Evolutionary conservation across 1,284 basidiomycete genomes (phyloP), one percentile per base, ranked within the genome.

Genomic region (Ceratobasidium theobromae): DNA sequence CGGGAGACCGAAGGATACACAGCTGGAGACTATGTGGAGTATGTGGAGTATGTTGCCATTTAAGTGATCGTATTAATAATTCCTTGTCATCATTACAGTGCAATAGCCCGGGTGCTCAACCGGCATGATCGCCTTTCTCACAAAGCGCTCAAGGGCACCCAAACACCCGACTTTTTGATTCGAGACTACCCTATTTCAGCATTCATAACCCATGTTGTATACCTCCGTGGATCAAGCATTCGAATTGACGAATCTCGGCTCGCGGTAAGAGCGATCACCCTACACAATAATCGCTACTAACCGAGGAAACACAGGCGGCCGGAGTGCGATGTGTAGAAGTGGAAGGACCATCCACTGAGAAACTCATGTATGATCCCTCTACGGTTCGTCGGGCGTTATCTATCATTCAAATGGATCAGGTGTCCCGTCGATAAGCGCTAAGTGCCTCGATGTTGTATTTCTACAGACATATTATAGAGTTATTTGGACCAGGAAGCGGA

Each of bases 1-100:
- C 83, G 96, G 67, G 96, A 99, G 76, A 98, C 95, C 0, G 81
- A 85, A 8, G 90, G 86, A 1, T 96, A 96, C 75, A 84, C 82
- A 1, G 95, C 93, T 0, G 78, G 84, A 12, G 93, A 97, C 75
- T 97, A 96, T 73, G 84, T 97, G 69, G 78, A 78, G 88, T 92
- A 70, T 71, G 77, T 72, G 27, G 53, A 18, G 25, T 11, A 32
- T 33, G 23, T 21, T 48, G 43, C 18, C 4, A 11, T 8, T 33
- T 40, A 35, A 43, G 32, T 41, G 14, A 67, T 60, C 69, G 52
- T 48, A n/a, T 51, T 65, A 43, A 54, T 53, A 25, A 23, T 32
- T 58, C 32, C 23, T 30, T 33, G 35, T 18, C 28, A 23, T 40
- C 27, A 64, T 33, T 66, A 30, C 70, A 90, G 88, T 40, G 84